A percentile compares a stretch with the other conserved stretches of the same genome.
Conservation (phyloP, 1,284 basidiomycete species). For the Kalmanozyma brasiliensis region DNA sequence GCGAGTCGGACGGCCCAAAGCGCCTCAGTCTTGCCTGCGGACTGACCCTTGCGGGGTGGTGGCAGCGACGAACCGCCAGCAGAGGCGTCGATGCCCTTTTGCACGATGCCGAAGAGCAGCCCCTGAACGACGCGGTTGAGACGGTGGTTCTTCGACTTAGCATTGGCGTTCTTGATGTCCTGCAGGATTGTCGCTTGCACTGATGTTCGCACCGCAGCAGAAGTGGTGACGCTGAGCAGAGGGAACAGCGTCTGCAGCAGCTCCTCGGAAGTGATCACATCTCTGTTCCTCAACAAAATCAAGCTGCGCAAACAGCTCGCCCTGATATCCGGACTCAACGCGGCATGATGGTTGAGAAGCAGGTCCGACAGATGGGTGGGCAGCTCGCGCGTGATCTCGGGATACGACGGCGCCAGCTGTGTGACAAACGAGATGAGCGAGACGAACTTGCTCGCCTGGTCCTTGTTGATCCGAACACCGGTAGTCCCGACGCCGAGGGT, state of each 20-base stretch:
- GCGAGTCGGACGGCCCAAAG: conserved; percentile 97
- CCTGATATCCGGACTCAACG: conserved; percentile 60
- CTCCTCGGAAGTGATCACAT: conserved; percentile 91
- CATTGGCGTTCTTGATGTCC: conserved; percentile 91
- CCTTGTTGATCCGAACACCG: conserved; percentile 50
- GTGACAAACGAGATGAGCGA: conserved; percentile 61
- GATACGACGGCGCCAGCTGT: conserved; percentile 73
- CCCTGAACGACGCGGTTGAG: conserved; percentile 96
- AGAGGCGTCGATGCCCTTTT: conserved; percentile 77
- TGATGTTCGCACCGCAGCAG: conserved; percentile 81
- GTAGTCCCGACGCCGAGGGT: conserved; percentile 17
- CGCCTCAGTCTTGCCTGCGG: conserved; percentile 74
- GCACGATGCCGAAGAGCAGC: conserved; percentile 94
- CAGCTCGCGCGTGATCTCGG: conserved; percentile 55
- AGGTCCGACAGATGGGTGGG: conserved; percentile 59
- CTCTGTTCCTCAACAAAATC: conserved; percentile 89
- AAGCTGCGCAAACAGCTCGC: conserved; percentile 53
- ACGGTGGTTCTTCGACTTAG: conserved; percentile 89
- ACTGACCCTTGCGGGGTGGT: conserved; percentile 70
- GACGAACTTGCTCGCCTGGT: conserved; percentile 60
- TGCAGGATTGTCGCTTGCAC: conserved; percentile 96
- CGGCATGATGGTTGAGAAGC: conserved; percentile 62
- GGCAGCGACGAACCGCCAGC: conserved; percentile 19
- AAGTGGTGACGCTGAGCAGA: conserved; percentile 84
- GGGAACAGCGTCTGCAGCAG: conserved; percentile 92